Evolutionary conservation across 176 grass and related monocot species (phyloP), one percentile per base, ranked within the genome.

Genomic region (Oryza meyeriana): DNA sequence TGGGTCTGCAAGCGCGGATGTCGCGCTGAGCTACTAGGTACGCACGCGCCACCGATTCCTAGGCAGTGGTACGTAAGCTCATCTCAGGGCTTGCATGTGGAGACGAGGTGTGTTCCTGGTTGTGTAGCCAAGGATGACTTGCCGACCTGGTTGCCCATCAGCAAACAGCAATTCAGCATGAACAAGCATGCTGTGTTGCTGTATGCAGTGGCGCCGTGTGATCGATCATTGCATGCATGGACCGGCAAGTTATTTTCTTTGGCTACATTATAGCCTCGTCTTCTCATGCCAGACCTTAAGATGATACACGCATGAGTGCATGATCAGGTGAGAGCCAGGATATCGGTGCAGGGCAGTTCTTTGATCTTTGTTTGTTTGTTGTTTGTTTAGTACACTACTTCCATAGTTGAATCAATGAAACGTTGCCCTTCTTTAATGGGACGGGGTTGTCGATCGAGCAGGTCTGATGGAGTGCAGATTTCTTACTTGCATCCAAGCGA

Each of bases 101-200:
- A 41, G 55, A 89, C 29, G 93, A 95, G 93, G 90, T 81, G 71
- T 85, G 70, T 47, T 58, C 67, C 25, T 62, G 66, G 71, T 86
- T 80, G 76, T 92, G 93, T 91, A 95, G 93, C 90, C 90, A 95
- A 95, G 90, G 93, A 95, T 95, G 93, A 95, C 93, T 95, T 95
- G 93, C 93, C 93, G 93, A 55, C 50, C 50, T 55, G 50, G 50
- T 55, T 55, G 50, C 14, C n/a, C 50, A 55, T n/a, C 48, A 48
- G 12, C 45, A 17, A 16, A 7, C 50, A 3, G 8, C 40, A 42
- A 42, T 12, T 42, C 4, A 12, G 40, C 40, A 42, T 42, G 10
- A 12, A 12, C 40, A 42, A n/a, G 13, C 50, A n/a, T 55, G 50
- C 6, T 48, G 16, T 47, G 4, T 55, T 55, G 50, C 17, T 24